Conservation (phyloP, 2,329 filamentous ascomycete genomes). For the Arthrobotrys iridis region DNA sequence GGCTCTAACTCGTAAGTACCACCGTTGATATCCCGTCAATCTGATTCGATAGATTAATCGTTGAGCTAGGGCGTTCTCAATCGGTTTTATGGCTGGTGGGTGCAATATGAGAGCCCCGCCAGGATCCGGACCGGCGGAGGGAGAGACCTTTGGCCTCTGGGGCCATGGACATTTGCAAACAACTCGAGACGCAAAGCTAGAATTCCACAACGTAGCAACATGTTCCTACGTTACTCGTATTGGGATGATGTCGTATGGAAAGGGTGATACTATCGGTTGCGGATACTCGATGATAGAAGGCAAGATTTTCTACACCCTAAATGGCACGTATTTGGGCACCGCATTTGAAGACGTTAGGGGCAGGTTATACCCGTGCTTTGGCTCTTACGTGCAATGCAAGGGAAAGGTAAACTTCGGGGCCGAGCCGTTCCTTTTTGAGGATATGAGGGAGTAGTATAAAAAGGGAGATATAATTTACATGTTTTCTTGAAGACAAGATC, state of each 20-base stretch:
- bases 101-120: constrained; percentile 17
- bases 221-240: constrained; percentile 7
- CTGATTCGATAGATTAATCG: background rate
- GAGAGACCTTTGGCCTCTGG: constrained; percentile 28
- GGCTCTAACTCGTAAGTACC: background rate
- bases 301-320: constrained; percentile 41
- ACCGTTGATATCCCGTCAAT: too few species aligned
- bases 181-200: background rate
- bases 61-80: constrained; percentile 11
- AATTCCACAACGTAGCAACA: background rate
- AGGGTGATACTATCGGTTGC: constrained; percentile 36
- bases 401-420: constrained; percentile 40
- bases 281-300: constrained; percentile 33
- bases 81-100: constrained; percentile 32
- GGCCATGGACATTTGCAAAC: constrained; percentile 3
- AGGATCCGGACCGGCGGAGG: background rate
- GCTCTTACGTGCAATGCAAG: constrained; percentile 22
- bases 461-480: background rate
- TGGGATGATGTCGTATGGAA: background rate
- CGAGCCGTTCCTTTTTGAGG: constrained; percentile 41
- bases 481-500: background rate
- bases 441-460: constrained; percentile 23
- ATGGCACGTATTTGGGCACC: constrained; percentile 41
- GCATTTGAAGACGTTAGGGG: constrained; percentile 34
- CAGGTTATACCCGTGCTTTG: constrained; percentile 28